phyloP scores from a whole-genome alignment of 805 yeast genomes.

The Brettanomyces nanus region DNA sequence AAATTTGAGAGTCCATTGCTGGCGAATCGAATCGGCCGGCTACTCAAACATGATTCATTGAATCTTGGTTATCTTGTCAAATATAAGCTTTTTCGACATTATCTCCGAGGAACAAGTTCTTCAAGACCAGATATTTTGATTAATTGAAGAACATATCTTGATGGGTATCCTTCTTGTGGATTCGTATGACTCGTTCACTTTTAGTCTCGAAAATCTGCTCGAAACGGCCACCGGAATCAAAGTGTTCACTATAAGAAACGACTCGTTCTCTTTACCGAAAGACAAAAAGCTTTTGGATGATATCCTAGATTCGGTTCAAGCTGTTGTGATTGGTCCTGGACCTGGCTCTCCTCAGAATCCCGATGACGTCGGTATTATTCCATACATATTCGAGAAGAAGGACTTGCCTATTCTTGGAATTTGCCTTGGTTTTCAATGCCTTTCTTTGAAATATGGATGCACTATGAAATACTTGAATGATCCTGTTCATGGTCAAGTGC shows the following conservation, averaged over 20 bases:
- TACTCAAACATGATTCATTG: too few species aligned
- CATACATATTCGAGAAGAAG: slow-evolving; percentile 37
- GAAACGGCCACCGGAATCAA: slow-evolving; percentile 39
- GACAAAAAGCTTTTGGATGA: slow-evolving; percentile 29
- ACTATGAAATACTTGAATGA: slow-evolving; percentile 40
- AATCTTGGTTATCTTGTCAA: too few species aligned
- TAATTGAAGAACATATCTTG: too few species aligned
- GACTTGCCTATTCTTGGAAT: slow-evolving; percentile 75
- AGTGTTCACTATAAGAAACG: slow-evolving; percentile 42
- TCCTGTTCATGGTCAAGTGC: slow-evolving; percentile 84
- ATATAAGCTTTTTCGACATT: too few species aligned
- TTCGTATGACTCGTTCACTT: slow-evolving; percentile 93
- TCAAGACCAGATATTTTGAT: too few species aligned
- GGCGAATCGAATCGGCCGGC: too few species aligned
- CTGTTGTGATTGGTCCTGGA: slow-evolving; percentile 90
- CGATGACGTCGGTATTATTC: slow-evolving; percentile 67
- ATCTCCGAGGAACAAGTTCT: too few species aligned
- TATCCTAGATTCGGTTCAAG: slow-evolving; percentile 51
- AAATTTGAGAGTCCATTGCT: too few species aligned
- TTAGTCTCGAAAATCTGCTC: slow-evolving; percentile 62
- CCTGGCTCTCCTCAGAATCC: slow-evolving; percentile 79
- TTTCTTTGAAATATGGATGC: slow-evolving; percentile 56
- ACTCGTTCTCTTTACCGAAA: slow-evolving; percentile 32
- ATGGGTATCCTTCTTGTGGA: slow-evolving; percentile 68
- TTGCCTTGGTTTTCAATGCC: slow-evolving; percentile 85